phyloP scores from a whole-genome alignment of 345 rosid genomes.

The Citrus mangshanensis region DNA sequence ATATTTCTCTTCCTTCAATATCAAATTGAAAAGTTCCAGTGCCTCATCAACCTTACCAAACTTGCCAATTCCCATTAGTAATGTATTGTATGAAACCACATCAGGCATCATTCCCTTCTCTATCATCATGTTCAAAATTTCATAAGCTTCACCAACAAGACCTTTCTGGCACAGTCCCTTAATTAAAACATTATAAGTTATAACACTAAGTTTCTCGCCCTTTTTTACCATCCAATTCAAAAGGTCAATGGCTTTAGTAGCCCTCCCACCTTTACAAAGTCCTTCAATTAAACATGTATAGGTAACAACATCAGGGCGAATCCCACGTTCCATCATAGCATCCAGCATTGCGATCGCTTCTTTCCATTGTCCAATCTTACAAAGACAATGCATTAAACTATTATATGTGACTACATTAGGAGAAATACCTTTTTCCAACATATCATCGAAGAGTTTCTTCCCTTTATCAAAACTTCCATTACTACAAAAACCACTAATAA shows the following conservation, averaged over 20 bases:
- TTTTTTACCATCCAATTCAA: conserved; percentile 46
- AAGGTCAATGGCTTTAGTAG: conserved; percentile 49
- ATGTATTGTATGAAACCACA: conserved; percentile 48
- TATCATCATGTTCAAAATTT: conserved; percentile 47
- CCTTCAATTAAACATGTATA: conserved; percentile 53
- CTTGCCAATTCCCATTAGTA: conserved; percentile 51
- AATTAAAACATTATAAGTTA: conserved; percentile 55
- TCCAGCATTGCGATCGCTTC: conserved; percentile 40
- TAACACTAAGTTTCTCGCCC: conserved; percentile 43
- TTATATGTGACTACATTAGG: conserved; percentile 41
- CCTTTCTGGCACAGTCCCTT: conserved; percentile 58
- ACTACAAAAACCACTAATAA: conserved; percentile 32
- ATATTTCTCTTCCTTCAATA: conserved; percentile 35
- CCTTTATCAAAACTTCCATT: conserved; percentile 37
- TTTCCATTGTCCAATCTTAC: conserved; percentile 47
- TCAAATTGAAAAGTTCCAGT: conserved; percentile 35
- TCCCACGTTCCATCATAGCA: conserved; percentile 44
- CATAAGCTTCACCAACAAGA: conserved; percentile 47
- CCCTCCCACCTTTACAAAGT: conserved; percentile 48
- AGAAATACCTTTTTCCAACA: conserved; percentile 40
- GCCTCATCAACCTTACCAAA: conserved; percentile 56
- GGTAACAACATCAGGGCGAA: conserved; percentile 45
- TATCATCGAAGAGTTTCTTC: conserved; percentile 42
- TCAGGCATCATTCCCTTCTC: conserved; percentile 53
- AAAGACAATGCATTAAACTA: conserved; percentile 40